phyloP scores from a whole-genome alignment of 2,329 filamentous ascomycete species.

The Microdochium nivale region DNA sequence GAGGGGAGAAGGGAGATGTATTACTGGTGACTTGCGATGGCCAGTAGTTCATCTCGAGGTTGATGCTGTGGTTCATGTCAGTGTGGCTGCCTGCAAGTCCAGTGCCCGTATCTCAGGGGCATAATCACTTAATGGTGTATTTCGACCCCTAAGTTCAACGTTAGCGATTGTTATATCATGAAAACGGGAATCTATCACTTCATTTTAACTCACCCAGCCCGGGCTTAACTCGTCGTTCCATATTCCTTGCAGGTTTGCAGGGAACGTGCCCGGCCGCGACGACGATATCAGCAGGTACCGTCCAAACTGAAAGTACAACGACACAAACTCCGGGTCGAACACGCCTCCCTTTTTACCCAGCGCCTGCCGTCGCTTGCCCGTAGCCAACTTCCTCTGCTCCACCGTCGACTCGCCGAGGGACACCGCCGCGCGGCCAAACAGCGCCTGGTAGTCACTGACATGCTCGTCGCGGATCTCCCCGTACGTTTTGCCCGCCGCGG shows the following conservation, averaged over 20 bases:
- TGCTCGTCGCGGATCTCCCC: constrained; percentile 1
- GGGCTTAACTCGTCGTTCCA: constrained; percentile 31
- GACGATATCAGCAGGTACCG: constrained; percentile 24
- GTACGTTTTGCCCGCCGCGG: constrained; percentile 1
- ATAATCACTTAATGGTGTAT: constrained; percentile 35
- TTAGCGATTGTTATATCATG: background rate
- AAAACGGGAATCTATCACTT: background rate
- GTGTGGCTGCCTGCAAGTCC: constrained; percentile 1
- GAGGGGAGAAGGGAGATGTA: background rate
- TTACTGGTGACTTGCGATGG: constrained; percentile 14
- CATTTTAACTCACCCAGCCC: constrained; percentile 19
- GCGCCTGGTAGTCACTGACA: background rate
- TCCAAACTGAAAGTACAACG: constrained; percentile 23
- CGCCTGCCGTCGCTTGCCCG: constrained; percentile 3
- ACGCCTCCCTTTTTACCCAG: background rate
- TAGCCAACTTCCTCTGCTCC: constrained; percentile 2
- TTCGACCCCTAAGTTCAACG: constrained; percentile 17
- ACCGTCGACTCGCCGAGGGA: constrained; percentile 6
- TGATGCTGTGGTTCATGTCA: background rate
- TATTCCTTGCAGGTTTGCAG: constrained; percentile 34
- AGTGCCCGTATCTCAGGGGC: too few species aligned
- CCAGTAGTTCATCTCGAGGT: constrained; percentile 28
- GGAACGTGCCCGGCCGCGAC: constrained; percentile 20
- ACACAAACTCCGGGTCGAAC: constrained; percentile 11
- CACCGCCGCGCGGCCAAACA: background rate